Conservation (phyloP, 306 rosid genomes). For the Gleditsia sinensis region DNA sequence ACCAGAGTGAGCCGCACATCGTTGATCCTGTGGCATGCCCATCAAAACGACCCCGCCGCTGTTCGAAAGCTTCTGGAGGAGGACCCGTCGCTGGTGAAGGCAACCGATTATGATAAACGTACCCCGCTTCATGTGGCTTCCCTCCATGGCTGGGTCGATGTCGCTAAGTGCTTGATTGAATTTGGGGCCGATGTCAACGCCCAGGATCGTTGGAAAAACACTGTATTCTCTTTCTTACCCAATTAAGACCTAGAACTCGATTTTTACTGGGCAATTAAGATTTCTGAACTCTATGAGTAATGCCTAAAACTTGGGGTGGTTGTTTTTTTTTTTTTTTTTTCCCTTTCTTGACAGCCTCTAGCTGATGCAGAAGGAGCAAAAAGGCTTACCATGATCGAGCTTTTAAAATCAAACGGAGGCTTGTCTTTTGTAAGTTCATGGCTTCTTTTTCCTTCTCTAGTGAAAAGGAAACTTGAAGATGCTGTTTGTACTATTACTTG, state of each 20-base stretch:
- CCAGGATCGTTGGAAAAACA: conserved; percentile 95
- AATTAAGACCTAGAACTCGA: neutral
- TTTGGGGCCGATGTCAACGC: conserved; percentile 90
- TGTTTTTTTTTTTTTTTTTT: neutral
- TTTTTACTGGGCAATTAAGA: neutral
- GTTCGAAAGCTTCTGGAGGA: conserved; percentile 90
- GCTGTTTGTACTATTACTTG: neutral
- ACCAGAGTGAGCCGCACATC: conserved; percentile 81
- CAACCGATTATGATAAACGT: conserved; percentile 84
- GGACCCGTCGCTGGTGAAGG: conserved; percentile 72
- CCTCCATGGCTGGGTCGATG: conserved; percentile 83
- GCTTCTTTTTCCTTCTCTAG: conserved; percentile 18
- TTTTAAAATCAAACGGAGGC: conserved; percentile 78
- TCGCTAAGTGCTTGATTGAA: conserved; percentile 73
- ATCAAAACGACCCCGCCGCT: conserved; percentile 69
- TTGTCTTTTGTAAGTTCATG: conserved; percentile 68
- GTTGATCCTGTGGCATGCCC: conserved; percentile 86
- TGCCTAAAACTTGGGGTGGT: conserved; percentile 22
- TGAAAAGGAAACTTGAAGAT: neutral
- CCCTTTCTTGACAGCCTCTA: conserved; percentile 59
- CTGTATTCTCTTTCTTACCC: conserved; percentile 44
- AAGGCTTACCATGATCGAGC: conserved; percentile 56
- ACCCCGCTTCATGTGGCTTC: conserved; percentile 93
- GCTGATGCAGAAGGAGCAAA: conserved; percentile 98
- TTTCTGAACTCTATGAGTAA: neutral